phyloP scores from a whole-genome alignment of 2,329 filamentous ascomycete species.

The Bipolaris cookei region DNA sequence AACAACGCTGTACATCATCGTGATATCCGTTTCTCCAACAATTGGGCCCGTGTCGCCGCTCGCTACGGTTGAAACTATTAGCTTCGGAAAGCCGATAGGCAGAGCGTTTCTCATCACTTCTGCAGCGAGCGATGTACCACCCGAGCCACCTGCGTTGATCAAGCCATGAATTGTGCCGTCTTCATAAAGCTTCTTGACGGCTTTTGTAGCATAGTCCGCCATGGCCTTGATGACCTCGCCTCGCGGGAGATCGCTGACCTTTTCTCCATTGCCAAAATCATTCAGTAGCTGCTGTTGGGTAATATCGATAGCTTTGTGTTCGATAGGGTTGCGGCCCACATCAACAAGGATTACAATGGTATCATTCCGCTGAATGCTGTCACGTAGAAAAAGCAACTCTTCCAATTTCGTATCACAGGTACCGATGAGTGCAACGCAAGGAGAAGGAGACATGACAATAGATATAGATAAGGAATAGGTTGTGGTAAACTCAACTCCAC shows the following conservation, averaged over 20 bases:
- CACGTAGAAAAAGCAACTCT: constrained; percentile 63
- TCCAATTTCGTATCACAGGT: constrained; percentile 70
- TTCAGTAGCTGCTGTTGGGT: constrained; percentile 52
- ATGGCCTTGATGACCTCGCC: constrained; percentile 65
- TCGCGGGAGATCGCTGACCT: constrained; percentile 54
- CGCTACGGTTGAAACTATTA: constrained; percentile 73
- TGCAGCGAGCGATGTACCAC: constrained; percentile 66
- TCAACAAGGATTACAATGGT: constrained; percentile 60
- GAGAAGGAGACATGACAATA: constrained; percentile 13
- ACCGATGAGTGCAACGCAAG: constrained; percentile 62
- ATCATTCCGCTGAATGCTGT: constrained; percentile 50
- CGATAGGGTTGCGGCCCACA: constrained; percentile 57
- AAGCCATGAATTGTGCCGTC: constrained; percentile 59
- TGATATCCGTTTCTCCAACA: constrained; percentile 72
- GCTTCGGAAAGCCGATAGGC: constrained; percentile 71
- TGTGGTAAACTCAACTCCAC: background rate
- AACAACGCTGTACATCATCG: constrained; percentile 73
- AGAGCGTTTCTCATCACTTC: constrained; percentile 66
- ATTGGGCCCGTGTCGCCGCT: constrained; percentile 69
- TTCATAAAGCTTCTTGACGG: constrained; percentile 52
- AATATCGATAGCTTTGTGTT: constrained; percentile 58
- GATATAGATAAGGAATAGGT: background rate
- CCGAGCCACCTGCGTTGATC: constrained; percentile 67
- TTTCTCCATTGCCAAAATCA: constrained; percentile 31
- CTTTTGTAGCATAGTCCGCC: constrained; percentile 55